Evolutionary conservation across 2,329 filamentous ascomycete species (phyloP), one percentile per base, ranked within the genome.

Genomic region (Arthrobotrys pseudoclavata): DNA sequence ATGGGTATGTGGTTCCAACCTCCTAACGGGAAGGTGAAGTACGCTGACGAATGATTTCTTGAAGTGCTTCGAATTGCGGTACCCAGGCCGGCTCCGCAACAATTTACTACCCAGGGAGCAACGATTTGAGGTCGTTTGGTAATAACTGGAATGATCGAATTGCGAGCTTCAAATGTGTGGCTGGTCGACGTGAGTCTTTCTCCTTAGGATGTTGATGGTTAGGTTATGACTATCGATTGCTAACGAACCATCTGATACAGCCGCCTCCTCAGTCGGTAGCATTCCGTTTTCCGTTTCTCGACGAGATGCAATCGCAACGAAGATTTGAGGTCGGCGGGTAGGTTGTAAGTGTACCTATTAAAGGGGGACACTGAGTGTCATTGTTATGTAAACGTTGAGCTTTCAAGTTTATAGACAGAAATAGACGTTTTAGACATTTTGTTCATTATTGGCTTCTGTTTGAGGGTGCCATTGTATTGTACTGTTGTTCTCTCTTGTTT

Each of bases 101-200:
- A 2, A 52, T 66, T 48, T 66, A 34, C 12, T 66, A 66, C 29
- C 62, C 47, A 40, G 47, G 47, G 13, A 52, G 47, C 22, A 10
- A 20, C 2, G 22, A 52, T 22, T 29, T 52, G 22, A 52, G 47
- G 15, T 24, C 47, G 1, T 13, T 26, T 13, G 62, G 62, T 22
- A 66, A 53, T 42, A 66, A 37, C 31, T 53, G 26, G 62, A 64
- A 64, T 26, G 42, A 64, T 18, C 10, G 61, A 50, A 64, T 64
- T 26, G 61, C 22, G 10, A 50, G 42, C 37, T 63, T 47, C 9
- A 47, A 47, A 47, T 47, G 45, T 22, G 18, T 47, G 6, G 45
- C 45, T 47, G 45, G 45, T 22, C 7, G 45, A 47, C 45, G 45
- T 47, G 6, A 47, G 45, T 47, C 45, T 3, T 47, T 47, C 22